phyloP scores from a whole-genome alignment of 2,329 filamentous ascomycete genomes.

The Rhynchosporium secalis region DNA sequence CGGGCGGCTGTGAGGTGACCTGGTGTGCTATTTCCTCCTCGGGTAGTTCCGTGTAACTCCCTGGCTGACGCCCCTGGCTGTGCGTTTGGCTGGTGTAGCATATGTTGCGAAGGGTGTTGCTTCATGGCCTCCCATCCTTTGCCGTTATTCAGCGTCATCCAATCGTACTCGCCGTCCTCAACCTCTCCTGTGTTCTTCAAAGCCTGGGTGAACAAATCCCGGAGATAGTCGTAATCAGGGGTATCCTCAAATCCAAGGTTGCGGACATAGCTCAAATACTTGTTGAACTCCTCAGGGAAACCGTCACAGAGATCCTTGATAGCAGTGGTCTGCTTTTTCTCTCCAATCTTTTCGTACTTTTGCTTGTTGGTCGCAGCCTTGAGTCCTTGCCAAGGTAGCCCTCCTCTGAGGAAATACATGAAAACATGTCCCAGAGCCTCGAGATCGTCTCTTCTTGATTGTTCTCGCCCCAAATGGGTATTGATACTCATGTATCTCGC shows the following conservation, averaged over 20 bases:
- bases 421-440: conserved; percentile 81
- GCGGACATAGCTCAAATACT: conserved; percentile 95
- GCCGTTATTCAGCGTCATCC: conserved; percentile 94
- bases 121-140: conserved; percentile 89
- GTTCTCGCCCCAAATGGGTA: conserved; percentile 93
- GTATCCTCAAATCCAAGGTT: conserved; percentile 98
- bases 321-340: conserved; percentile 98
- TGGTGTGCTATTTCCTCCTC: conserved; percentile 60
- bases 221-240: conserved; percentile 96
- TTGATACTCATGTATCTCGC: conserved; percentile 99
- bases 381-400: conserved; percentile 70
- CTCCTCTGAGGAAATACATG: conserved; percentile 73
- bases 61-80: conserved; percentile 80
- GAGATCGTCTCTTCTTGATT: conserved; percentile 92
- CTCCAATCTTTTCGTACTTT: conserved; percentile 99
- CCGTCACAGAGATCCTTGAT: conserved; percentile 97
- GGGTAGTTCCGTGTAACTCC: conserved; percentile 76
- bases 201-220: conserved; percentile 93
- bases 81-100: conserved; percentile 74
- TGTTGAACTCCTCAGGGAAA: conserved; percentile 96
- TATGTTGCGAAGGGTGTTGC: conserved; percentile 66
- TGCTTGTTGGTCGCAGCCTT: conserved; percentile 83
- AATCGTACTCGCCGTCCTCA: conserved; percentile 98
- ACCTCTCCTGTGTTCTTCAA: conserved; percentile 92
- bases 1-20: conserved; percentile 71